phyloP scores from a whole-genome alignment of 2,329 filamentous ascomycete genomes.

The Venturia carpophila region DNA sequence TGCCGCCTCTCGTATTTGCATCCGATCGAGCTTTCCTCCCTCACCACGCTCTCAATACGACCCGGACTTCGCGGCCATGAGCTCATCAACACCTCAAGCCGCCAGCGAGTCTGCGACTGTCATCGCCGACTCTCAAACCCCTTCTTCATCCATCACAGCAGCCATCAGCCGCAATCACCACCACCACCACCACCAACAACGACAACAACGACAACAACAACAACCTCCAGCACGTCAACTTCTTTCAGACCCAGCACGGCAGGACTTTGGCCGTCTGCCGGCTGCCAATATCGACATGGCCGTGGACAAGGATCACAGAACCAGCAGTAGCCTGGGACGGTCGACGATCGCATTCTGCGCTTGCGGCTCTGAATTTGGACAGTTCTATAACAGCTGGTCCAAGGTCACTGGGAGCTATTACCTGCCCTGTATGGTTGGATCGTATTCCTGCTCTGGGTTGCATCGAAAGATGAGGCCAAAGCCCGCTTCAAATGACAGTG shows the following conservation, averaged over 20 bases:
- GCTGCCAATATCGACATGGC: neutral
- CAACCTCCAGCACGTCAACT: neutral
- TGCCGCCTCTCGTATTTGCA: neutral
- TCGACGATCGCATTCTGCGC: conserved; percentile 28
- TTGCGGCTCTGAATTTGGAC: conserved; percentile 27
- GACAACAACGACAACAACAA: neutral
- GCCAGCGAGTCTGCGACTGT: neutral
- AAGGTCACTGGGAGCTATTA: conserved; percentile 30
- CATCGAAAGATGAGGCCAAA: conserved; percentile 23
- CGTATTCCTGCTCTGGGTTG: conserved; percentile 27
- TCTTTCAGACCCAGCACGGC: neutral
- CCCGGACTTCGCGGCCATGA: neutral
- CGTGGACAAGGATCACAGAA: conserved; percentile 8
- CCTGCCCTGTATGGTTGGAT: conserved; percentile 29
- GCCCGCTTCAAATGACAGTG: conserved; percentile 27
- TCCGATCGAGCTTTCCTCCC: neutral
- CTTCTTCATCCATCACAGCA: neutral
- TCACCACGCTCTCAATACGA: neutral
- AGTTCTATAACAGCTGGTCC: conserved; percentile 34
- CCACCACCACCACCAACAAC: no score
- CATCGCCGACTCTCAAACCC: neutral
- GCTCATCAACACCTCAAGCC: neutral
- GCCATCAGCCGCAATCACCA: neutral
- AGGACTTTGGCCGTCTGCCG: neutral
- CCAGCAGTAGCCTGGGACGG: conserved; percentile 14